Percentiles rank a stretch among this genome's conserved stretches.
phyloP scores from a whole-genome alignment of 2,329 filamentous ascomycete genomes.

The Colletotrichum eremochloae region DNA sequence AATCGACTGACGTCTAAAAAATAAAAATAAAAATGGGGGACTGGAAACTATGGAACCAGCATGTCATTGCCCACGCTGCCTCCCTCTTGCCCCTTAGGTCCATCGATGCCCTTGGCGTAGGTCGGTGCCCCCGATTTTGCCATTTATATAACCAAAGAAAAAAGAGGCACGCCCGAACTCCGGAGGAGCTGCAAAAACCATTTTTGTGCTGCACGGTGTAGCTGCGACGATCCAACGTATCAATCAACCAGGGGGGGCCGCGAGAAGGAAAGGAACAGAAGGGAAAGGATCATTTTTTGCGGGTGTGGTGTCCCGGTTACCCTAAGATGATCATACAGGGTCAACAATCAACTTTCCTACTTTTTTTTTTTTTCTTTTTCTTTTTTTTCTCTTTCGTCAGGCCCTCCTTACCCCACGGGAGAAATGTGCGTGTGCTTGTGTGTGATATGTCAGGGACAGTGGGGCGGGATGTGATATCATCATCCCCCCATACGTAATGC shows the following conservation, averaged over 20 bases:
- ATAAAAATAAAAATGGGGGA: not conserved
- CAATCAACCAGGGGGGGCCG: not conserved
- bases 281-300: not conserved
- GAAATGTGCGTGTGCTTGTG: not conserved
- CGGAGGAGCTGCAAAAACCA: conserved; percentile 4
- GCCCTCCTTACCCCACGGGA: conserved; percentile 13
- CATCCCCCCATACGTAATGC: conserved; percentile 37
- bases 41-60: conserved; percentile 26
- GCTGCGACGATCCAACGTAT: conserved; percentile 8
- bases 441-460: conserved; percentile 33
- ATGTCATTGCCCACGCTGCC: conserved; percentile 5
- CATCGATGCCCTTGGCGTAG: not conserved
- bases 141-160: not conserved
- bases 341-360: conserved; percentile 3
- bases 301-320: not conserved
- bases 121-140: not conserved
- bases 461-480: conserved; percentile 40
- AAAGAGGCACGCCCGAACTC: conserved; percentile 14
- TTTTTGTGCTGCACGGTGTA: conserved; percentile 14
- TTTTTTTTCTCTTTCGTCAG: not conserved
- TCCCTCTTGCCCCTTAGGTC: not conserved
- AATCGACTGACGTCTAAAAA: not conserved
- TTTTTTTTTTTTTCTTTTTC: no score
- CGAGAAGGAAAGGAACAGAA: conserved; percentile 1
- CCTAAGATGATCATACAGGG: conserved; percentile 19